Percentiles rank a stretch among this genome's conserved stretches.
Conservation (phyloP, 176 grass and related monocot genomes). For the Dactylis glomerata region DNA sequence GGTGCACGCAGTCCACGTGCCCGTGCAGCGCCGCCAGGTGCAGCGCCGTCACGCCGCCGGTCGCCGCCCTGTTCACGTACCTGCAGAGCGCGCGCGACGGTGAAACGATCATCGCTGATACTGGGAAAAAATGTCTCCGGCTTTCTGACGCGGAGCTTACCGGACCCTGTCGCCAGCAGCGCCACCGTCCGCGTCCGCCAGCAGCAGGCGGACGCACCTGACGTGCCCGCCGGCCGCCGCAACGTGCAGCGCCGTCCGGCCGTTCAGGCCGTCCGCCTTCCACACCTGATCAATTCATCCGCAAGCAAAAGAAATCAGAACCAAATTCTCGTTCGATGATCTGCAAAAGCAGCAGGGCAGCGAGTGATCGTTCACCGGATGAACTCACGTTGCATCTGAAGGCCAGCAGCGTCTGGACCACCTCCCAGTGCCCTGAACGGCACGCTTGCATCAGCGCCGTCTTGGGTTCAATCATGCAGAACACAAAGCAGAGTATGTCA, state of each 20-base stretch:
- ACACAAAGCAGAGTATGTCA: neutral
- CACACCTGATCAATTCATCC: slow-evolving; percentile 38
- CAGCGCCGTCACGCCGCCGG: slow-evolving; percentile 65
- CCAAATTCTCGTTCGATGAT: neutral
- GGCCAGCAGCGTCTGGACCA: slow-evolving; percentile 69
- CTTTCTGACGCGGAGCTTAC: neutral
- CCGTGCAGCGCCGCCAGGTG: slow-evolving; percentile 83
- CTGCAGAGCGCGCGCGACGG: neutral
- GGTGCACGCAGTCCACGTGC: slow-evolving; percentile 71
- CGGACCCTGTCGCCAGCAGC: slow-evolving; percentile 13
- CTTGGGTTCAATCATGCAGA: slow-evolving; percentile 13
- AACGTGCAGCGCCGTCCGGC: slow-evolving; percentile 72
- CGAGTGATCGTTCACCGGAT: neutral
- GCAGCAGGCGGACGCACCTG: slow-evolving; percentile 65
- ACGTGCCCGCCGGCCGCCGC: slow-evolving; percentile 71
- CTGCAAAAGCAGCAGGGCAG: neutral
- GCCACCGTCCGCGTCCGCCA: slow-evolving; percentile 23
- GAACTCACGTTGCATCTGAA: slow-evolving; percentile 64
- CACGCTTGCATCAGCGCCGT: slow-evolving; percentile 93
- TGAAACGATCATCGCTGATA: neutral
- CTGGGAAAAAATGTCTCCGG: neutral
- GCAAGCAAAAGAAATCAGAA: neutral
- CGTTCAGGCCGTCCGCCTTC: slow-evolving; percentile 49
- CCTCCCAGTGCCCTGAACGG: slow-evolving; percentile 72
- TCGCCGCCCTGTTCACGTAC: slow-evolving; percentile 55